phyloP scores from a whole-genome alignment of 2,329 filamentous ascomycete genomes.

The Monilinia fructigena region DNA sequence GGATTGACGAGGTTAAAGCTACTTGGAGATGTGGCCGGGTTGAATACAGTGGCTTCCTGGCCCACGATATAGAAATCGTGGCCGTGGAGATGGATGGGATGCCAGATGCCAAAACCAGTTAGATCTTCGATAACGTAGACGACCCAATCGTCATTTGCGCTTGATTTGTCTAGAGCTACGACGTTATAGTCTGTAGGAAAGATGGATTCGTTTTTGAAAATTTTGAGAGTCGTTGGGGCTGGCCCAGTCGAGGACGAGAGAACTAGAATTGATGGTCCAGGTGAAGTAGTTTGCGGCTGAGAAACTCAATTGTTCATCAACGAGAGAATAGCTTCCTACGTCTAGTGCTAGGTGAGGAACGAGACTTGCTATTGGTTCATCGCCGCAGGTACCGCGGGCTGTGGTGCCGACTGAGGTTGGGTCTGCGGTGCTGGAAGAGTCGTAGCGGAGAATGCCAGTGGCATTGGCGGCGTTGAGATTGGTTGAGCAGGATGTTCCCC shows the following conservation, averaged over 20 bases:
- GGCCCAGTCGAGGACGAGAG: constrained; percentile 48
- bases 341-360: constrained; percentile 36
- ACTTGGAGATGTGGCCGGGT: constrained; percentile 34
- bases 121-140: constrained; percentile 37
- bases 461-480: constrained; percentile 52
- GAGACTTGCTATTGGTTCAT: constrained; percentile 36
- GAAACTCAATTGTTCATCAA: constrained; percentile 28
- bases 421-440: constrained; percentile 40
- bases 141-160: constrained; percentile 27
- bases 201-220: constrained; percentile 37
- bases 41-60: constrained; percentile 45
- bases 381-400: constrained; percentile 34
- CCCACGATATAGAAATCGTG: constrained; percentile 50
- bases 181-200: constrained; percentile 38
- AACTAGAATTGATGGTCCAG: constrained; percentile 51
- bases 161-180: constrained; percentile 21
- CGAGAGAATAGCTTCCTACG: constrained; percentile 26
- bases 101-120: constrained; percentile 31
- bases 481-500: constrained; percentile 54
- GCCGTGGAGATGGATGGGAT: constrained; percentile 50
- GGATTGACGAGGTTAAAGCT: constrained; percentile 45
- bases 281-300: constrained; percentile 42
- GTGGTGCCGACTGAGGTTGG: constrained; percentile 36
- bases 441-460: constrained; percentile 45
- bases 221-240: constrained; percentile 48